Conservation (phyloP, 495 filamentous ascomycete species). For the Hypomontagnella monticulosa region DNA sequence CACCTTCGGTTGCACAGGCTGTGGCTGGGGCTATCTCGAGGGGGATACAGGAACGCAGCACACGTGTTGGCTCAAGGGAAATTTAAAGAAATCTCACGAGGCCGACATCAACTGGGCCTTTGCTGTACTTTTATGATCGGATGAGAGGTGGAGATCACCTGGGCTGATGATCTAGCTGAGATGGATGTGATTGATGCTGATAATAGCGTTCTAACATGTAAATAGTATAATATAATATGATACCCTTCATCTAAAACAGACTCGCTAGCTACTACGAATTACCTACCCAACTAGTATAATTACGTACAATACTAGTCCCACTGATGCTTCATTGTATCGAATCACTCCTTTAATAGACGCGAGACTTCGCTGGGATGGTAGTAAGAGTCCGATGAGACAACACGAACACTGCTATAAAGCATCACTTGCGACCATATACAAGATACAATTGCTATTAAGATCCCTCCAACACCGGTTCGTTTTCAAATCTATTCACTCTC, state of each 20-base stretch:
- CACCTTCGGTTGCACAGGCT: conserved; percentile 52
- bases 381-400: too few relatives aligned
- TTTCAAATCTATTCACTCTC: neutral
- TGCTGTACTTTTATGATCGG: conserved; percentile 47
- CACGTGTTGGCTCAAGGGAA: conserved; percentile 57
- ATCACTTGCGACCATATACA: conserved; percentile 5
- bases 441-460: neutral
- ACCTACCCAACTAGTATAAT: too few relatives aligned
- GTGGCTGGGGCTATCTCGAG: conserved; percentile 53
- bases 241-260: conserved; percentile 10
- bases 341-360: too few relatives aligned
- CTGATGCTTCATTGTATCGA: too few relatives aligned
- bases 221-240: conserved; percentile 25
- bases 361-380: too few relatives aligned
- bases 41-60: conserved; percentile 51
- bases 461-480: neutral
- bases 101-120: conserved; percentile 54
- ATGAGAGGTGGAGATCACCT: neutral
- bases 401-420: neutral
- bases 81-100: conserved; percentile 47
- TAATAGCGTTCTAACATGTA: conserved; percentile 7
- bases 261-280: too few relatives aligned
- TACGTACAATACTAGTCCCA: too few relatives aligned
- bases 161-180: neutral
- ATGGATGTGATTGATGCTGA: conserved; percentile 12